Evolutionary conservation across 2,329 filamentous ascomycete genomes (phyloP).

Genomic region (Hypoxylon sp.): DNA sequence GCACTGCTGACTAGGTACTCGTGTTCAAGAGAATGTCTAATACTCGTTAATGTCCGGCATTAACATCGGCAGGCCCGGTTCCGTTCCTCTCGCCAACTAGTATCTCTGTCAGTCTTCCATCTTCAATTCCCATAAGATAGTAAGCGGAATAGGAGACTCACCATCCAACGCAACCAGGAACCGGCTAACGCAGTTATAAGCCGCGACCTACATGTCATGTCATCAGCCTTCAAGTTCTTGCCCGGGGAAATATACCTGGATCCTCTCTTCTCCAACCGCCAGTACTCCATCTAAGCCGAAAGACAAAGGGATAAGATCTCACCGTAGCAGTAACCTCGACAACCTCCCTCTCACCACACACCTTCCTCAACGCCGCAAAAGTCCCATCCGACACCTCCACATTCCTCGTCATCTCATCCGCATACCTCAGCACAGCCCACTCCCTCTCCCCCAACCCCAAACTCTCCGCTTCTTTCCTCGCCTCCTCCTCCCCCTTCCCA

Average conservation of each 20-base stretch:
- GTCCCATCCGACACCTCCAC: conserved; percentile 77
- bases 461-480: conserved; percentile 40
- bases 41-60: conserved; percentile 52
- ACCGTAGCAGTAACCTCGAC: conserved; percentile 86
- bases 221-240: conserved; percentile 20
- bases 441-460: conserved; percentile 68
- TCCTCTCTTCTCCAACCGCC: background rate
- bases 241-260: background rate
- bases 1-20: background rate
- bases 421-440: conserved; percentile 77
- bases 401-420: conserved; percentile 86
- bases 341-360: conserved; percentile 78
- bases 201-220: conserved; percentile 64
- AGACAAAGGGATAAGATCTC: conserved; percentile 44
- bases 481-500: conserved; percentile 44
- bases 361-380: conserved; percentile 71
- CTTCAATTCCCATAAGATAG: background rate
- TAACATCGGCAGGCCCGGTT: conserved; percentile 61
- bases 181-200: conserved; percentile 87
- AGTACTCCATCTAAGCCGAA: background rate
- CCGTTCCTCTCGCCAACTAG: conserved; percentile 70
- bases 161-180: conserved; percentile 86
- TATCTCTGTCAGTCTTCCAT: conserved; percentile 46
- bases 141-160: conserved; percentile 55
- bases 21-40: too few relatives aligned